Base-by-base conservation (phyloP, 306 rosid genomes). In the Sesbania bispinosa region DNA sequence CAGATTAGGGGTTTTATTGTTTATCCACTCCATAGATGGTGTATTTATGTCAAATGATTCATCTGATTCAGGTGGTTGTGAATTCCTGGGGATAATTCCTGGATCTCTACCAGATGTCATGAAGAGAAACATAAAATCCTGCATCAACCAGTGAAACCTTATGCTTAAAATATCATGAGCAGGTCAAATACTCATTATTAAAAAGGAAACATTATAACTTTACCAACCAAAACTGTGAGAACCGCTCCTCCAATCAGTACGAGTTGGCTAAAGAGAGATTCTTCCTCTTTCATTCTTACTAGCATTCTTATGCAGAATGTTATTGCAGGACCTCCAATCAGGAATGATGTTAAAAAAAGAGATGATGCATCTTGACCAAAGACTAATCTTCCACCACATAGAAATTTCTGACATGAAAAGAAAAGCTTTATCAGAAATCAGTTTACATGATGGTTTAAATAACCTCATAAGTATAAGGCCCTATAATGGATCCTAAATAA, bases 81-180 rank as follows among this genome's bases (percentile, higher is more conserved):
- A 71, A 81, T 85, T 92, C 67, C 98, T 86, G 2, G 95, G 95
- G 67, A 92, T 78, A 57, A 92, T 92, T 63, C 98, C 98, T 13
- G 98, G 98, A 86, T 92, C 98, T 88, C 95, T 74, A 83, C 92
- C 81, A 15, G 90, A 92, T 45, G 98, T 92, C 90, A 93, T 64
- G 77, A 85, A 85, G 32, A 93, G 96, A 87, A 90, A 93, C 52
- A 33, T 13, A 75, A 93, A 93, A 85, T 65, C 88, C 97, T 93
- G 90, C 83, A 62, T 33, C 66, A 81, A 77, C 35, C 29, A 69
- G n/a, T n/a, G 18, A 60, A 39, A 69, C 16, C 36, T 60, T 63
- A 62, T 43, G 74, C 71, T 68, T 73, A 45, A n/a, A 70, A 67
- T 47, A 63, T 38, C 67, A 72, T 38, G 43, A 55, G 10, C 67